Evolutionary conservation across 2,329 filamentous ascomycete species (phyloP), one percentile per base, ranked within the genome.

Genomic region (Drechmeria coniospora): DNA sequence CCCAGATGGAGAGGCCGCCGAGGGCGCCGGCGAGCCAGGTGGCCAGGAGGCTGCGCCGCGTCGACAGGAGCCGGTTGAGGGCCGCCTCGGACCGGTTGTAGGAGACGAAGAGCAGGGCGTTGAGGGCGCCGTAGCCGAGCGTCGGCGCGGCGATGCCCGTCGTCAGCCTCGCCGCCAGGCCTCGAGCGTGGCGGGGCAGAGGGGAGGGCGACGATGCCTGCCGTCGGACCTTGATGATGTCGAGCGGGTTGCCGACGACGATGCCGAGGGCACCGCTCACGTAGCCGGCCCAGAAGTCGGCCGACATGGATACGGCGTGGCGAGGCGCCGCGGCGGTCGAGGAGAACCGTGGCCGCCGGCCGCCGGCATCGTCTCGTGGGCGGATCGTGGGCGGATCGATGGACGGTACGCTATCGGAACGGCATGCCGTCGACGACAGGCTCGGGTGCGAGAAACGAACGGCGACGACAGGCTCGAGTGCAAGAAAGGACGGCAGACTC

Each of bases 281-380:
- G 53, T 93, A 94, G 44, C 86, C 84, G 32, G 86, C 81, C 80
- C 81, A 92, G 53, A 94, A 94, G 49, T 93, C 86, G 40, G 82
- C 72, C 27, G 80, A 81, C 80, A 90, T 87, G 24, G n/a, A 29
- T 12, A 25, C 29, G 8, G n/a, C 6, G 8, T n/a, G n/a, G n/a
- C n/a, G n/a, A n/a, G n/a, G n/a, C n/a, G n/a, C n/a, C n/a, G n/a
- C n/a, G n/a, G n/a, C n/a, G n/a, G n/a, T n/a, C n/a, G n/a, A n/a
- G n/a, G n/a, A n/a, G n/a, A n/a, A n/a, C n/a, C n/a, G n/a, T n/a
- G n/a, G n/a, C n/a, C n/a, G n/a, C n/a, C n/a, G n/a, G n/a, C n/a
- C n/a, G n/a, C n/a, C n/a, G n/a, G n/a, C n/a, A n/a, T n/a, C n/a
- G n/a, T n/a, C n/a, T n/a, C n/a, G n/a, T n/a, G n/a, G n/a, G n/a